phyloP scores from a whole-genome alignment of 1,139 yeast species.

The Suhomyces bolitotheri region DNA sequence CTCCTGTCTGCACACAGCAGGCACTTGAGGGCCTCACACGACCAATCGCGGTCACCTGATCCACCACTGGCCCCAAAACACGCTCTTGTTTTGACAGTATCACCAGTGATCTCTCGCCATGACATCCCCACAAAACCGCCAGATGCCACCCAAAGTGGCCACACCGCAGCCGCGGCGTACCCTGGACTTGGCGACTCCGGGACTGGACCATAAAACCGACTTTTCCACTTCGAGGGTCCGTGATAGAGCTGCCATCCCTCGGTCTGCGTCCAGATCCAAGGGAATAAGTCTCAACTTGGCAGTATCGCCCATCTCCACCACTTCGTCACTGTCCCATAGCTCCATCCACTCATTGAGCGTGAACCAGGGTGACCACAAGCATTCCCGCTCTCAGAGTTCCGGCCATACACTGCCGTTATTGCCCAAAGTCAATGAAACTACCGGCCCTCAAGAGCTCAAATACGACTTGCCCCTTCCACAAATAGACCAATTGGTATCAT shows the following conservation, averaged over 20 bases:
- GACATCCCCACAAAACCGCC: neutral
- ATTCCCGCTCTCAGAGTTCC: neutral
- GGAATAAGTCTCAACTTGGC: conserved; percentile 37
- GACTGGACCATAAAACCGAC: neutral
- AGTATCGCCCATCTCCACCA: conserved; percentile 26
- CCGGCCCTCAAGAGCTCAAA: conserved; percentile 8
- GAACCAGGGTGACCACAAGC: neutral
- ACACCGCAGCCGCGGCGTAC: conserved; percentile 5
- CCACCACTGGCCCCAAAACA: neutral
- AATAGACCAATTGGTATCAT: conserved; percentile 27
- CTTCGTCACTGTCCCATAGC: conserved; percentile 1
- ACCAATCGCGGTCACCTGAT: conserved; percentile 1
- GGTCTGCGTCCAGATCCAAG: conserved; percentile 21
- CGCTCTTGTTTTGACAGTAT: neutral
- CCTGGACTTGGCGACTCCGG: conserved; percentile 1
- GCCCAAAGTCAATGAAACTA: conserved; percentile 3
- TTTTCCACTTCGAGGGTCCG: conserved; percentile 2
- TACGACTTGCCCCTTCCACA: conserved; percentile 33
- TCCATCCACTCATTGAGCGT: too few species aligned
- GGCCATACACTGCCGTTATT: conserved; percentile 5
- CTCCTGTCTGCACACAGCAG: too few species aligned
- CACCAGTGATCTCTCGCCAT: neutral
- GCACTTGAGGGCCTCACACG: too few species aligned
- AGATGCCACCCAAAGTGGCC: conserved; percentile 1
- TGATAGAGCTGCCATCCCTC: conserved; percentile 5